Base-by-base conservation (phyloP, 441 rosid species). In the Erodium moschatum region DNA sequence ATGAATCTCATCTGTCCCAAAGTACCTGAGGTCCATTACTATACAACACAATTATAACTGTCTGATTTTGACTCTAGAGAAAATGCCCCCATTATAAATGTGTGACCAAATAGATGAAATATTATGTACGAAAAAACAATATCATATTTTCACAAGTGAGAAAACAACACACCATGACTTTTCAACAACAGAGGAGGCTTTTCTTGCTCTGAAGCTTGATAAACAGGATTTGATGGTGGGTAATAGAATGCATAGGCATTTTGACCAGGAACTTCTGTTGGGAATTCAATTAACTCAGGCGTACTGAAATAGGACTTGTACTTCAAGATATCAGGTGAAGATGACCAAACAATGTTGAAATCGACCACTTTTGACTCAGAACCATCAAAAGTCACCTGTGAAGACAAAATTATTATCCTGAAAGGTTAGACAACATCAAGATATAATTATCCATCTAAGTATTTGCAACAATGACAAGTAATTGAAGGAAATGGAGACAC, bases 231-330 rank as follows among this genome's bases (percentile, higher is more conserved):
- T 42, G 86, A 79, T 67, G 95, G 96, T 21, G 89, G 92, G 79
- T 91, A 91, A 74, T 44, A 91, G 78, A 83, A 93, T 46, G 98
- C 98, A 78, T 85, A 93, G n/a, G 96, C 91, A 67, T 70, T 85
- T 75, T 91, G 87, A 67, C 95, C 91, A 72, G 88, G 84, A 78
- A 89, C 84, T 76, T 75, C 87, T 27, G 97, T 91, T 50, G 96
- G 95, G 74, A 93, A 93, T 79, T 93, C 96, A 78, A 91, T 81
- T 18, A 89, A 75, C 81, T 93, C 89, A 48, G 98, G 97, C 77
- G 77, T 74, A 74, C 96, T 91, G 81, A 87, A 89, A 84, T 80
- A 89, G 58, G 82, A 68, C 70, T 83, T 44, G 73, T 86, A 87
- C 76, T 82, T 84, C 66, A 82, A 70, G 76, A 83, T 81, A 82